phyloP scores from a whole-genome alignment of 345 rosid species.

The Draba incana region DNA sequence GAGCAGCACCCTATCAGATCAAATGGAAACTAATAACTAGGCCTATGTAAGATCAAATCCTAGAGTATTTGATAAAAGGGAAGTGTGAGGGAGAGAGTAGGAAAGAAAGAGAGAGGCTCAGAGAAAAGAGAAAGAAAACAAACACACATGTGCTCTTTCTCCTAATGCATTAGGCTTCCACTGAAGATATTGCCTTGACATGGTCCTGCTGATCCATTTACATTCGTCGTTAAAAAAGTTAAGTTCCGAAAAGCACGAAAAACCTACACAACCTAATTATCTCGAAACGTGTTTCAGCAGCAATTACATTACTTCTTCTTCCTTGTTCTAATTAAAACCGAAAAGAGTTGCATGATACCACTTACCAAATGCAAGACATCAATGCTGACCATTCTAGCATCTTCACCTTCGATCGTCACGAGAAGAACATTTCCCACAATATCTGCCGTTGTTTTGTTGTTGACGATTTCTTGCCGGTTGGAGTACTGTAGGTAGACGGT shows the following conservation, averaged over 20 bases:
- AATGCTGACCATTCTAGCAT: conserved; percentile 97
- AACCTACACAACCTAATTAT: conserved; percentile 74
- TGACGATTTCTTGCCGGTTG: conserved; percentile 95
- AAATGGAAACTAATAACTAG: conserved; percentile 16
- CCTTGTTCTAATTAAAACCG: conserved; percentile 44
- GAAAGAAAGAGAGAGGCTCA: conserved; percentile 91
- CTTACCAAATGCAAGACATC: conserved; percentile 98
- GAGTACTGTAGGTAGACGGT: conserved; percentile 99
- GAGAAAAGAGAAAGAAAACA: conserved; percentile 99
- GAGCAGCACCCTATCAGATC: too few relatives aligned
- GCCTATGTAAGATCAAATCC: conserved; percentile 33
- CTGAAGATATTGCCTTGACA: conserved; percentile 97
- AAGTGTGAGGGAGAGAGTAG: conserved; percentile 77
- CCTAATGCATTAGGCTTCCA: conserved; percentile 99
- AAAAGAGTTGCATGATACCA: conserved; percentile 29
- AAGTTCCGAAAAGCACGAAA: conserved; percentile 44
- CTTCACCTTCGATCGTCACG: conserved; percentile 91
- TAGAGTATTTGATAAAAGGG: conserved; percentile 51
- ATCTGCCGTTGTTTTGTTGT: conserved; percentile 97
- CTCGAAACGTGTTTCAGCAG: conserved; percentile 43
- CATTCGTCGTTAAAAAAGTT: conserved; percentile 75
- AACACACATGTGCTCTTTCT: conserved; percentile 99
- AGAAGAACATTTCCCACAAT: conserved; percentile 95
- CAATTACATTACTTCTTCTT: conserved; percentile 45
- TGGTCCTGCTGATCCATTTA: conserved; percentile 99